Evolutionary conservation across 2,329 filamentous ascomycete species (phyloP).

Genomic region (Penicillium sp.): DNA sequence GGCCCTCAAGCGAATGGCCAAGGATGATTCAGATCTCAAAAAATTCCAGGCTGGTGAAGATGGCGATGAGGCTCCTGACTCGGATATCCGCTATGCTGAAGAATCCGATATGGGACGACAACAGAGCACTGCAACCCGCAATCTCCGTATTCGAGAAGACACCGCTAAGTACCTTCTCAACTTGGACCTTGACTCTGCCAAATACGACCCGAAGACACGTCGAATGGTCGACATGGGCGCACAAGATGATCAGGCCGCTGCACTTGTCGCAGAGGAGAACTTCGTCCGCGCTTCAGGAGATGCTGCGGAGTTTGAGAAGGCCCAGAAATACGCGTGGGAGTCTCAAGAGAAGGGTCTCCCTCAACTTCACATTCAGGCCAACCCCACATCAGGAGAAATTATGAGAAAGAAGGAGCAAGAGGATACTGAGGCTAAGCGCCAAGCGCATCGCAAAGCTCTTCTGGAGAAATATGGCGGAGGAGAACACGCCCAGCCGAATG

Average conservation of each 20-base stretch:
- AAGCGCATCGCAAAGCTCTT: constrained; percentile 67
- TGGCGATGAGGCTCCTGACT: constrained; percentile 46
- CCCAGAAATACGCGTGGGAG: constrained; percentile 92
- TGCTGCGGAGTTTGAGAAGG: constrained; percentile 85
- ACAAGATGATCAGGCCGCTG: constrained; percentile 74
- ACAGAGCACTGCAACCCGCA: constrained; percentile 84
- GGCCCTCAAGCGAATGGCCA: constrained; percentile 62
- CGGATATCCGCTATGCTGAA: constrained; percentile 73
- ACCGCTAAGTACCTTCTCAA: constrained; percentile 96
- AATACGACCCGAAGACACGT: constrained; percentile 95
- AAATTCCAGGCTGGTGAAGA: constrained; percentile 55
- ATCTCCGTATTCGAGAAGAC: constrained; percentile 89
- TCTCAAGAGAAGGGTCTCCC: constrained; percentile 78
- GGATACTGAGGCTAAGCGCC: constrained; percentile 67
- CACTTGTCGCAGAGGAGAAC: constrained; percentile 86
- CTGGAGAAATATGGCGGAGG: constrained; percentile 79
- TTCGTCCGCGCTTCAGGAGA: constrained; percentile 88
- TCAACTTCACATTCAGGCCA: constrained; percentile 88
- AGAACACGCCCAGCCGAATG: constrained; percentile 60
- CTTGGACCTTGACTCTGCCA: constrained; percentile 90
- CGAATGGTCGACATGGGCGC: constrained; percentile 85
- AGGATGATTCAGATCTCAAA: constrained; percentile 50
- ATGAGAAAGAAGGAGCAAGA: constrained; percentile 75
- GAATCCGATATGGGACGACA: constrained; percentile 96
- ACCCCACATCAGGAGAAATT: constrained; percentile 89